These are phyloP conservation scores for Cetraspora pellucida DNA, from an alignment of 192 early-diverging fungal species.

Conservation along the genomic window DNA sequence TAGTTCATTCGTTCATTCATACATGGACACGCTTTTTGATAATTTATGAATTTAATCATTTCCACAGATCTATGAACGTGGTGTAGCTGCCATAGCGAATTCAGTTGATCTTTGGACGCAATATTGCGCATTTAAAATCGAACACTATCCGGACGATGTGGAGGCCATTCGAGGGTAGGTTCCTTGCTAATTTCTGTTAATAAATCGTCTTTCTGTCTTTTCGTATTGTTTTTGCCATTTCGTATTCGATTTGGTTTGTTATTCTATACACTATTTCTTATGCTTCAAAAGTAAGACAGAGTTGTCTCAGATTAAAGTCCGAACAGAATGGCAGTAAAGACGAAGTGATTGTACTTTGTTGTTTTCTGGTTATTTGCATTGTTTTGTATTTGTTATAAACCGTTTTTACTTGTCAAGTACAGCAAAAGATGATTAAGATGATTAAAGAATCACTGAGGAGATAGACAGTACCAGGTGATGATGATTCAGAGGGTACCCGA, in stretches of 20 bases:
- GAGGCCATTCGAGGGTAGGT: slow-evolving; percentile 64
- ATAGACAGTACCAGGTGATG: slow-evolving; percentile 11
- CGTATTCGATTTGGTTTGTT: slow-evolving; percentile 16
- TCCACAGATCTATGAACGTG: slow-evolving; percentile 67
- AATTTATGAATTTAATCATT: neutral
- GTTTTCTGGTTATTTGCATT: slow-evolving; percentile 7
- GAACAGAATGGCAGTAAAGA: slow-evolving; percentile 17
- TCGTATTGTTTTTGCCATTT: slow-evolving; percentile 31
- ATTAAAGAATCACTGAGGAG: neutral
- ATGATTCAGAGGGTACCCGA: slow-evolving; percentile 8
- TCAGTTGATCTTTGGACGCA: slow-evolving; percentile 76
- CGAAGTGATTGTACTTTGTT: slow-evolving; percentile 1
- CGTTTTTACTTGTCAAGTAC: slow-evolving; percentile 34
- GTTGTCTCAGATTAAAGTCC: slow-evolving; percentile 3
- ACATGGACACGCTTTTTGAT: too few species aligned
- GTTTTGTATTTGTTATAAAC: slow-evolving; percentile 29
- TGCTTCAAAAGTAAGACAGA: slow-evolving; percentile 25
- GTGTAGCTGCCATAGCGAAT: slow-evolving; percentile 65
- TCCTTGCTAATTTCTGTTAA: slow-evolving; percentile 1
- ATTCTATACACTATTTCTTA: slow-evolving; percentile 11
- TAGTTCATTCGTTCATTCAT: neutral
- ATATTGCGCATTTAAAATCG: slow-evolving; percentile 66
- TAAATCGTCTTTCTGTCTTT: slow-evolving; percentile 14
- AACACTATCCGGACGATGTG: slow-evolving; percentile 55
- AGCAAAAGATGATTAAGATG: slow-evolving; percentile 15